phyloP scores from a whole-genome alignment of 441 rosid species.

The Rhodomyrtus psidioides region DNA sequence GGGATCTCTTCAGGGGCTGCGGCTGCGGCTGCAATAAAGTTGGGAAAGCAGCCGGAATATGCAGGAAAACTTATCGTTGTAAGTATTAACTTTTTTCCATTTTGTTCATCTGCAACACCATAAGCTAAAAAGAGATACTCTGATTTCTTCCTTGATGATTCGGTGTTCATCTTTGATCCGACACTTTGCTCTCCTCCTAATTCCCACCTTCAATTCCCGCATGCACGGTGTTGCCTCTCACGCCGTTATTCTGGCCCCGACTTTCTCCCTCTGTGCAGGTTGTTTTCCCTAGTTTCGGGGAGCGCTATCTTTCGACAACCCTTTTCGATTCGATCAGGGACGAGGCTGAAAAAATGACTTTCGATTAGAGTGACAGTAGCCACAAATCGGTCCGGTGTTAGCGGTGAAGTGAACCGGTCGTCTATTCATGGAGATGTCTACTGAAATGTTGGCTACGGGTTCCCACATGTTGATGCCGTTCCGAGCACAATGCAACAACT shows the following conservation, averaged over 20 bases:
- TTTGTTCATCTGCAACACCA: not conserved
- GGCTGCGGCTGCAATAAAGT: not conserved
- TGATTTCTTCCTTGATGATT: not conserved
- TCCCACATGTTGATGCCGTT: not conserved
- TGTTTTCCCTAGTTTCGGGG: not conserved
- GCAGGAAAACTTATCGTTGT: constrained; percentile 12
- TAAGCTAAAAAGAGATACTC: not conserved
- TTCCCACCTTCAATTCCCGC: not conserved
- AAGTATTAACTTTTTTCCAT: not conserved
- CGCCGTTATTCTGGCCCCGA: not conserved
- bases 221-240: not conserved
- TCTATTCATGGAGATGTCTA: not conserved
- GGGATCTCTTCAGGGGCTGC: constrained; percentile 9
- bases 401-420: not conserved
- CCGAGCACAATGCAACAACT: not conserved
- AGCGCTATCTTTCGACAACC: not conserved
- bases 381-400: not conserved
- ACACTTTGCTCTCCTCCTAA: not conserved
- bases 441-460: not conserved
- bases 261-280: not conserved
- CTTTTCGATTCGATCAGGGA: not conserved
- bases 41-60: not conserved
- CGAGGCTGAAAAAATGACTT: not conserved
- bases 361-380: not conserved
- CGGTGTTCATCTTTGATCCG: not conserved